Evolutionary conservation across 2,329 filamentous ascomycete genomes (phyloP).

Genomic region (Fusarium mangiferae): DNA sequence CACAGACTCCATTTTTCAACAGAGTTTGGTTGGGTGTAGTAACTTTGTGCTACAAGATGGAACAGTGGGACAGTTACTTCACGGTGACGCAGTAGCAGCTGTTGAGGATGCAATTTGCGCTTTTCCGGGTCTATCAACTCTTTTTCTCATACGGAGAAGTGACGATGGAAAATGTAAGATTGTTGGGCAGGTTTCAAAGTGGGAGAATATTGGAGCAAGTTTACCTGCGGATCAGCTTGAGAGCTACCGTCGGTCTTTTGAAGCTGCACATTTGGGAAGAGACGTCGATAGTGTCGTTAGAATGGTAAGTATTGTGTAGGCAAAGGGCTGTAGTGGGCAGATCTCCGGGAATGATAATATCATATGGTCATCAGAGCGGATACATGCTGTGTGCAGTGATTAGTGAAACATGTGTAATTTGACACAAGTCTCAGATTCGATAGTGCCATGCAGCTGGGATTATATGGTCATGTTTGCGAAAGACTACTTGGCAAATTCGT

Average conservation of each 20-base stretch:
- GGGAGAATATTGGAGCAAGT: background rate
- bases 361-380: background rate
- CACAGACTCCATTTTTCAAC: background rate
- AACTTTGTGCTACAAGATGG: conserved; percentile 15
- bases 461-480: too few species aligned
- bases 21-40: background rate
- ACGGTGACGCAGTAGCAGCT: rapidly evolving
- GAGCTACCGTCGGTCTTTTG: background rate
- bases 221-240: background rate
- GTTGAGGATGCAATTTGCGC: conserved; percentile 8
- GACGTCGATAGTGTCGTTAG: rapidly evolving
- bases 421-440: too few species aligned
- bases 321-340: background rate
- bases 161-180: rapidly evolving
- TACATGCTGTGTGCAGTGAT: background rate
- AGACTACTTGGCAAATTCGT: too few species aligned
- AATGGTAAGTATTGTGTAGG: background rate
- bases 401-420: too few species aligned
- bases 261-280: rapidly evolving
- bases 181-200: background rate
- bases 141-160: rapidly evolving
- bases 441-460: too few species aligned
- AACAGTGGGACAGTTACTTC: background rate
- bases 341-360: too few species aligned
- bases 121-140: background rate